Evolutionary conservation across 1,139 yeast genomes (phyloP).

Genomic region (Wickerhamomyces sp.): DNA sequence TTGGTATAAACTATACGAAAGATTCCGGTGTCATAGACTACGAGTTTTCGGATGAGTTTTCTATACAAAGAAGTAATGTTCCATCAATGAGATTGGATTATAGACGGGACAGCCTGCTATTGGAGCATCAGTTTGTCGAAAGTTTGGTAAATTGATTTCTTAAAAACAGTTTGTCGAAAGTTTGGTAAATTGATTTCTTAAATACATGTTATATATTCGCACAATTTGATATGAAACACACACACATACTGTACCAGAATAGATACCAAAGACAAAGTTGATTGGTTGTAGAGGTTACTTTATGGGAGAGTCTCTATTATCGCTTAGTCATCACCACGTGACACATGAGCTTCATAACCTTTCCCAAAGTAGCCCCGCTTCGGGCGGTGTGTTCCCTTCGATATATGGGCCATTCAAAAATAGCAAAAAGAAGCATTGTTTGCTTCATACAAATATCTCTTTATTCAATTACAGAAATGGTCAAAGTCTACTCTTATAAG

Average conservation of each 20-base stretch:
- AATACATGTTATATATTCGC: too few relatives aligned
- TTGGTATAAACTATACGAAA: conserved; percentile 18
- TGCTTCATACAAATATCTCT: not conserved
- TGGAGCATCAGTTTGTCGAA: conserved; percentile 14
- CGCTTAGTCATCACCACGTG: too few relatives aligned
- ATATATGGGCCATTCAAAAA: not conserved
- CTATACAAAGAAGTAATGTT: conserved; percentile 22
- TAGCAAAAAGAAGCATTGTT: not conserved
- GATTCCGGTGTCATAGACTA: conserved; percentile 5
- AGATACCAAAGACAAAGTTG: too few relatives aligned
- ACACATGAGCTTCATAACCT: not conserved
- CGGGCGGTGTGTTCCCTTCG: not conserved
- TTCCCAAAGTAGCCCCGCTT: not conserved
- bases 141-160: too few relatives aligned
- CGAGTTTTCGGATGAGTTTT: conserved; percentile 19
- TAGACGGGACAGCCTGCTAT: conserved; percentile 15
- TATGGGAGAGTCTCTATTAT: too few relatives aligned
- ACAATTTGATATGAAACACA: too few relatives aligned
- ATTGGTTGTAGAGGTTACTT: too few relatives aligned
- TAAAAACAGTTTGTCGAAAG: conserved; percentile 7
- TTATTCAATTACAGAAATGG: conserved; percentile 23
- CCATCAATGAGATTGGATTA: conserved; percentile 24
- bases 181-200: too few relatives aligned
- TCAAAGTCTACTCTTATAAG: conserved; percentile 44
- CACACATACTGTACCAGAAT: too few relatives aligned